Evolutionary conservation across 1,139 yeast species (phyloP), one percentile per base, ranked within the genome.

Genomic region (Pichia sp.): DNA sequence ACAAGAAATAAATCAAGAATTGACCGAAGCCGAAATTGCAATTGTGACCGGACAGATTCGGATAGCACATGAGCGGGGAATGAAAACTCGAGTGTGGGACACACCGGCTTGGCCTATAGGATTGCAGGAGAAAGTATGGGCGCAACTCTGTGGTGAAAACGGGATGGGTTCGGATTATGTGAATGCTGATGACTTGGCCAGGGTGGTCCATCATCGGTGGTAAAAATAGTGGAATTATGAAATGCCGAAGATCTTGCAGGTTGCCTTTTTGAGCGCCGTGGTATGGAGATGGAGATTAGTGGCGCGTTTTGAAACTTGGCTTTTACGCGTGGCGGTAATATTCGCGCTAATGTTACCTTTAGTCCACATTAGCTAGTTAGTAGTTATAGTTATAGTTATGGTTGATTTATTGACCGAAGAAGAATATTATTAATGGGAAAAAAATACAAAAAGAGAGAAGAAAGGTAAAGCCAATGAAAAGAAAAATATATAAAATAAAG

Each of bases 41-140:
- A 3, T 10, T 13, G 19, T 38, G 14, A 14, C 18, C 22, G 20
- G 8, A 10, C 48, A 48, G 21, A 53, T 72, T 8, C 51, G 55
- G 1, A 45, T 38, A 8, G 68, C 74, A 1, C 76, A 71, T 45
- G 41, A 48, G 0, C 16, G 52, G 14, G 65, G 66, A 7, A 47
- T 74, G 25, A 59, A 61, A 43, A 62, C 72, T 1, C 59, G 80
- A 31, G 59, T 72, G 27, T 74, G 79, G 79, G 78, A 70, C 28
- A 68, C 72, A 3, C 78, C 79, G 0, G 53, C 57, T 31, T 72
- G 74, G 72, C 76, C 78, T 1, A 47, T 54, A 2, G 40, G 48
- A 6, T 52, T 52, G 13, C 60, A 72, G 40, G 52, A 65, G 36
- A 50, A 45, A 2, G 56, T 70, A 10, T 73, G 76, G 77, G 50